A percentile compares a stretch with the other conserved stretches of the same genome.
phyloP scores from a whole-genome alignment of 352 stramenopile species.

The Thalassiosira ordinaria region DNA sequence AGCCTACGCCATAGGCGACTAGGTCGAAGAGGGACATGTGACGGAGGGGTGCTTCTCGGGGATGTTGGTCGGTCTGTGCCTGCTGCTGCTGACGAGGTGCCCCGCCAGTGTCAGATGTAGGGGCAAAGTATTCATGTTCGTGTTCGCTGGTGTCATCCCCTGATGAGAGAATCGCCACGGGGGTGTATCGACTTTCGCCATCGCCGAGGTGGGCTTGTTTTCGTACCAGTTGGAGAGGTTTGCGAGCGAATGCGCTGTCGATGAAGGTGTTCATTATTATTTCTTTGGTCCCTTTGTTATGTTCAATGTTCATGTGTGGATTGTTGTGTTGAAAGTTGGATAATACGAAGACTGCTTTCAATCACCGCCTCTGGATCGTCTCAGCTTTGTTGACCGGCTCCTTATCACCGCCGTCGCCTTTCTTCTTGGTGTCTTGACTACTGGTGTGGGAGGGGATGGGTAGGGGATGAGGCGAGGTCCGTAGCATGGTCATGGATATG shows the following conservation, averaged over 20 bases:
- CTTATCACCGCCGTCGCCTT: too few species aligned
- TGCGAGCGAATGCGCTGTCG: slow-evolving; percentile 23
- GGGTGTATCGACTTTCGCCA: slow-evolving; percentile 8
- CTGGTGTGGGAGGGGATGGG: too few species aligned
- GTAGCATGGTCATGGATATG: too few species aligned
- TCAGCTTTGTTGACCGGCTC: too few species aligned
- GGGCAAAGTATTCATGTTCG: background rate
- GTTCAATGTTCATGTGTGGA: background rate
- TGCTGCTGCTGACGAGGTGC: too few species aligned
- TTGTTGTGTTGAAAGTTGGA: background rate
- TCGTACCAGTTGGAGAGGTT: slow-evolving; percentile 30
- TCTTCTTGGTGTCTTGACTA: too few species aligned
- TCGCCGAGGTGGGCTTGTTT: slow-evolving; percentile 32
- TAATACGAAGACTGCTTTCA: background rate
- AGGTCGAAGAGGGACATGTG: slow-evolving; percentile 57
- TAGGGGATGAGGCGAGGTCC: too few species aligned
- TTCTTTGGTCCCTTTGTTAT: background rate
- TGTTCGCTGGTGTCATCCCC: background rate
- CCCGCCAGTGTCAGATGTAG: too few species aligned
- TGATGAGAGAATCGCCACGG: background rate
- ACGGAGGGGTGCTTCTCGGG: slow-evolving; percentile 23
- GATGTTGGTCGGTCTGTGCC: background rate
- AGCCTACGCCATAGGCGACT: slow-evolving; percentile 38
- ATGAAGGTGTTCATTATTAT: slow-evolving; percentile 14
- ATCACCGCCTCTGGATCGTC: too few species aligned